These are phyloP conservation scores for Yamadazyma sp. DNA, from an alignment of 805 yeast species.

Conservation along the genomic window DNA sequence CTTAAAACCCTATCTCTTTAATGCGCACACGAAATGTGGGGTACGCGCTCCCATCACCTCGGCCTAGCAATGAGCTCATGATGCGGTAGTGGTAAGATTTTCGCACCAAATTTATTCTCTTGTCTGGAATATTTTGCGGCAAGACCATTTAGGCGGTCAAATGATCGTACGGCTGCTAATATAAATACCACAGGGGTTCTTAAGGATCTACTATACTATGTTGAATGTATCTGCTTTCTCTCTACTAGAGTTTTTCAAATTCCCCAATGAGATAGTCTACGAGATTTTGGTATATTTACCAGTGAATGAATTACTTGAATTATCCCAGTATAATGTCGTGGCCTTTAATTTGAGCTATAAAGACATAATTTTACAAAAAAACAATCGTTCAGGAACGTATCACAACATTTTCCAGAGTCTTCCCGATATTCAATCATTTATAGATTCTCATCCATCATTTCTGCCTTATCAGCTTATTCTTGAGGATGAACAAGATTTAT, in stretches of 20 bases:
- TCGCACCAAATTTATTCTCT: no score
- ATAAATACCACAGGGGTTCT: neutral
- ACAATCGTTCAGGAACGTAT: neutral
- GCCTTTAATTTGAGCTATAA: conserved; percentile 5
- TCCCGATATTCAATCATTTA: conserved; percentile 1
- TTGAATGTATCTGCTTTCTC: neutral
- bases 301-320: neutral
- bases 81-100: no score
- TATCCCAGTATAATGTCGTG: conserved; percentile 2
- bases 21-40: no score
- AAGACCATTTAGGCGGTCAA: neutral
- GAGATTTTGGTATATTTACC: conserved; percentile 7
- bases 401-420: neutral
- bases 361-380: neutral
- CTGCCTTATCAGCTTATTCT: conserved; percentile 6
- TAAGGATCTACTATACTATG: no score
- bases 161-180: conserved; percentile 2
- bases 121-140: conserved; percentile 4
- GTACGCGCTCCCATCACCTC: no score
- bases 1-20: no score
- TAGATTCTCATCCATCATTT: conserved; percentile 3
- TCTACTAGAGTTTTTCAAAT: neutral
- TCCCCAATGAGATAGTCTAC: conserved; percentile 7
- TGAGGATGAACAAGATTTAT: conserved; percentile 1
- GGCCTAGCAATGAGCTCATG: no score